Base-by-base conservation (phyloP, 345 rosid genomes). In the Populus alba region DNA sequence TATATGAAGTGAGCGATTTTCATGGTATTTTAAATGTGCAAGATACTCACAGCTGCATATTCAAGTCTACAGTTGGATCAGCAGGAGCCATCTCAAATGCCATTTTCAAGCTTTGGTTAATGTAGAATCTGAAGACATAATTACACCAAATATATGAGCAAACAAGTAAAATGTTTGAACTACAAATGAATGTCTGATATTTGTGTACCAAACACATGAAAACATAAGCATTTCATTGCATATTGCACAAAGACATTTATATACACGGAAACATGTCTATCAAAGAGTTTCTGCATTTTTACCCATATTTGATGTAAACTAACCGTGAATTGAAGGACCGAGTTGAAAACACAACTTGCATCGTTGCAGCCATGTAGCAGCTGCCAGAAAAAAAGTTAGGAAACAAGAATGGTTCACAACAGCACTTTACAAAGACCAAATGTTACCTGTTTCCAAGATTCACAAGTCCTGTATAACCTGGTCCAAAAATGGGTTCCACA, bases 351-450 rank as follows among this genome's bases (percentile, higher is more conserved):
- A 92, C 84, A 77, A 89, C 92, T 88, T 97, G 98, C 97, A 97
- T 92, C 0, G 99, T 97, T 66, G 99, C 97, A 65, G 98, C 98
- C 97, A 97, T 85, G 85, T 97, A 97, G 92, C 99, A 97, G 87
- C 99, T 94, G 88, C 83, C 82, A 71, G 76, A 73, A 78, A 81
- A 81, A 25, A 79, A 75, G 83, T 77, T 45, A 77, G 75, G 41
- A 67, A 78, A 77, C 45, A 78, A 62, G 35, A 77, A 37, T 33
- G 61, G 74, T 73, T 59, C 49, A 45, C 33, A 12, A 47, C 17
- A 82, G 16, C 79, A 75, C 22, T 47, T 53, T 67, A 39, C 6
- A 41, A 69, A 65, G 8, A 77, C 72, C 29, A 80, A 29, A 37
- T 3, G 43, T 77, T 86, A 97, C 98, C 99, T 97, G 88, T 94